Conservation (phyloP, 2,329 filamentous ascomycete genomes). For the Penicillium sp. region DNA sequence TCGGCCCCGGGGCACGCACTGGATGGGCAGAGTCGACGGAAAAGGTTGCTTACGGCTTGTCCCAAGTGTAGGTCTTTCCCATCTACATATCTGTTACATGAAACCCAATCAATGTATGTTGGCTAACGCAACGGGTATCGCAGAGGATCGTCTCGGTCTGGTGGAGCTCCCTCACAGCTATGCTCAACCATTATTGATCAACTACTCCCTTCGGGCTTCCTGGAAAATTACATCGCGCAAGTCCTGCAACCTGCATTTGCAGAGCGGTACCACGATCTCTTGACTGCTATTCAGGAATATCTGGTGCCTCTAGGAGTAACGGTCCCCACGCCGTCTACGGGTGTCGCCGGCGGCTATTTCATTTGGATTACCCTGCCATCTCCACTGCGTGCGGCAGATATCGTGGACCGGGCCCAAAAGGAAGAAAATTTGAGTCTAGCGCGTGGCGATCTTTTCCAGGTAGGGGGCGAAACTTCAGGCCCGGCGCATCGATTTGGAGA, state of each 20-base stretch:
- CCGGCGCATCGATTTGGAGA: conserved; percentile 53
- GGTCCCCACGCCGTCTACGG: conserved; percentile 23
- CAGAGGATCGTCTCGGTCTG: conserved; percentile 55
- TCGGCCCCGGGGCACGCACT: conserved; percentile 71
- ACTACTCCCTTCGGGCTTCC: conserved; percentile 48
- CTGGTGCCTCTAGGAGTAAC: conserved; percentile 60
- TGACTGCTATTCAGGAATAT: conserved; percentile 54
- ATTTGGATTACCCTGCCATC: conserved; percentile 67
- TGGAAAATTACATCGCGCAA: conserved; percentile 51
- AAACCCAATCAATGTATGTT: background rate
- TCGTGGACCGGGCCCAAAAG: conserved; percentile 54
- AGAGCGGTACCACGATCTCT: conserved; percentile 51
- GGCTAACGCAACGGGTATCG: conserved; percentile 14
- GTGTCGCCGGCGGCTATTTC: conserved; percentile 74
- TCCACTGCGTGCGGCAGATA: conserved; percentile 48
- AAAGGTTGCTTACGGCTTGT: conserved; percentile 56
- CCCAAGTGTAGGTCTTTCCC: conserved; percentile 49
- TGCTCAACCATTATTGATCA: conserved; percentile 54
- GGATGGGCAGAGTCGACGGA: conserved; percentile 79
- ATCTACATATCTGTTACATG: background rate
- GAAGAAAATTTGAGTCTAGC: conserved; percentile 65
- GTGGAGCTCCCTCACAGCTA: conserved; percentile 57
- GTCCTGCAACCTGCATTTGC: conserved; percentile 55
- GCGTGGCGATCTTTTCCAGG: conserved; percentile 64
- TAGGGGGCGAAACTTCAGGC: conserved; percentile 50